Base-by-base conservation (phyloP, 371 early-diverging fungal species). In the Blakeslea trispora region DNA sequence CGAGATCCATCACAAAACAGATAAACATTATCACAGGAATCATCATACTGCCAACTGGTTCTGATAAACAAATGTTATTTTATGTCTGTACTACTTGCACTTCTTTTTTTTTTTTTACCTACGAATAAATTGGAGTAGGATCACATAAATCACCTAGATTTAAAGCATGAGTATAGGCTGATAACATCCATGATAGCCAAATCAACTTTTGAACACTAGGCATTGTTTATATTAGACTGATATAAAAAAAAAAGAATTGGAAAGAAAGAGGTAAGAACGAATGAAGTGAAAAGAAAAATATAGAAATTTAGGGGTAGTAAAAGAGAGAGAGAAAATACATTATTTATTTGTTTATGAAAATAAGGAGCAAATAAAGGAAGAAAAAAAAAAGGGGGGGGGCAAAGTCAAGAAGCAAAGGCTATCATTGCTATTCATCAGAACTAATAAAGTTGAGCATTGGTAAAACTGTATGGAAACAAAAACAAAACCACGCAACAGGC, bases 1-100 rank as follows among this genome's bases (percentile, higher is more conserved):
- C 11, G 40, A n/a, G 23, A 32, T 14, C 47, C 31, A 34, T 66
- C 63, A 51, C 67, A 66, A 40, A 61, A 66, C 21, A 66, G 39
- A 15, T 61, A 66, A n/a, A 66, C 62, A 35, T 32, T 62, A 11
- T 43, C 53, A 46, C 67, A 66, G n/a, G 57, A 61, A 48, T 66
- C 67, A 32, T 54, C 55, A 34, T 58, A 66, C 43, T 54, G 53
- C 62, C 67, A 66, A 37, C 62, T 61, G 17, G 57, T 41, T 17
- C 67, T 66, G 21, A 39, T 28, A 11, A 17, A n/a, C n/a, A n/a
- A 28, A 10, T n/a, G 24, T 21, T 7, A 19, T 19, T 23, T 18
- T 28, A 31, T 28, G 19, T 1, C 9, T 37, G 6, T 23, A n/a
- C 32, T 17, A 15, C 31, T 28, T n/a, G n/a, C n/a, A n/a, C n/a